Base-by-base conservation (phyloP, 495 filamentous ascomycete species). In the Annulohypoxylon moriforme region DNA sequence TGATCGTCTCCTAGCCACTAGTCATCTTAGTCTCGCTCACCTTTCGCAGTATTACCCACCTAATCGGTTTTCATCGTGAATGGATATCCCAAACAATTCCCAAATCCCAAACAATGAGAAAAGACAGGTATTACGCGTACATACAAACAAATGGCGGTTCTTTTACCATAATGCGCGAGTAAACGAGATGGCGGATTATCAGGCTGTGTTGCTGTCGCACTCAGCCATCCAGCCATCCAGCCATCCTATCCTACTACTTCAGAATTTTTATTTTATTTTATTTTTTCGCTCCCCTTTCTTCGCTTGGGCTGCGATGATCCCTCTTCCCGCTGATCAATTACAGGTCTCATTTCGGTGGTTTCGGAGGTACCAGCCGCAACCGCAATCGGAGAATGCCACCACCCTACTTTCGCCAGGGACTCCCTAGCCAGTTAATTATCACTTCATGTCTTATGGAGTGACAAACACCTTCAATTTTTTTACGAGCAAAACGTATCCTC, bases 331-430 rank as follows among this genome's bases (percentile, higher is more conserved):
- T 68, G 67, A 67, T 72, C 66, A 64, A 65, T 72, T 60, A 60
- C 53, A 74, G 62, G 71, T 76, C 74, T 78, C 74, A 78, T 78
- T 74, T 78, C 76, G 76, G 76, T 72, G 69, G 74, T 76, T 78
- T 76, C 76, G 76, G 74, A 67, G 73, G 55, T 67, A 72, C 62
- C 58, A 75, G 64, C 61, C 75, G 70, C 68, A 40, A 57, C 68
- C 61, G 68, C 71, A 69, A 76, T 76, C 64, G 62, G 65, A 75
- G 56, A 74, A 59, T 67, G 68, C 40, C 57, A 61, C 64, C 60
- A 64, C 62, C 59, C 57, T 57, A 16, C 53, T 63, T 55, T 52
- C 60, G 13, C 47, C 24, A 29, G 47, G 24, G 11, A 13, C 24
- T 52, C 13, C 24, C 24, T 29, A 52, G 47, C 22, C 24, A 27